Evolutionary conservation across 2,329 filamentous ascomycete genomes (phyloP).

Genomic region (Scytalidium sp.): DNA sequence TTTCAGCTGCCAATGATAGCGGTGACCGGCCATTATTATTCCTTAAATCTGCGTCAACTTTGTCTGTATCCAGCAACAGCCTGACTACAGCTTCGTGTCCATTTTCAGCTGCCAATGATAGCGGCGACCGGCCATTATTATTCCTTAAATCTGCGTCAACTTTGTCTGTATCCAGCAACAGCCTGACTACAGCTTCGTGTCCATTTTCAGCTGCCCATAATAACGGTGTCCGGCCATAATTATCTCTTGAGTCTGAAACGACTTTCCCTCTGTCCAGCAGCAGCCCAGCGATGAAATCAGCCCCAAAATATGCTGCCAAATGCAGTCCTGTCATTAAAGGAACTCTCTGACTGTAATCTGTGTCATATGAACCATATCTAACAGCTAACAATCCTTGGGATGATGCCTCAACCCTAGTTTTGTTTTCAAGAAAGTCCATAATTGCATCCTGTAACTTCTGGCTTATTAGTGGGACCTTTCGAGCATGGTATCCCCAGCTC

Average conservation of each 20-base stretch:
- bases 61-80: conserved; percentile 13
- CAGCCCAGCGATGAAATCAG: conserved; percentile 12
- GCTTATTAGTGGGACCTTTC: conserved; percentile 6
- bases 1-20: conserved; percentile 13
- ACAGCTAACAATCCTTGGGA: conserved; percentile 15
- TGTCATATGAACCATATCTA: conserved; percentile 1
- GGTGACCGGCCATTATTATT: conserved; percentile 11
- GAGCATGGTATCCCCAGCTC: conserved; percentile 33
- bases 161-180: conserved; percentile 1
- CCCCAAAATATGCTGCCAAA: conserved; percentile 22
- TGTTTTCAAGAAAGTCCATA: conserved; percentile 13
- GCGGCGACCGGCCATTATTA: neutral
- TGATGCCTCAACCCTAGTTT: conserved; percentile 12
- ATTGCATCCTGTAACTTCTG: conserved; percentile 2
- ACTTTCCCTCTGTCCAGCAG: conserved; percentile 12
- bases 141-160: neutral
- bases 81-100: conserved; percentile 11
- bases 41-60: conserved; percentile 11
- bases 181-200: conserved; percentile 10
- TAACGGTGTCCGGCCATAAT: conserved; percentile 12
- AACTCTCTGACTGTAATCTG: conserved; percentile 6
- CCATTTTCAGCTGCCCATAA: conserved; percentile 13
- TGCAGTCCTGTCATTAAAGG: conserved; percentile 19
- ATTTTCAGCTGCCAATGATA: conserved; percentile 8
- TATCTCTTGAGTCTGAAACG: conserved; percentile 12